Conservation (phyloP, 257 asterid species). For the Ligustrum vulgare region DNA sequence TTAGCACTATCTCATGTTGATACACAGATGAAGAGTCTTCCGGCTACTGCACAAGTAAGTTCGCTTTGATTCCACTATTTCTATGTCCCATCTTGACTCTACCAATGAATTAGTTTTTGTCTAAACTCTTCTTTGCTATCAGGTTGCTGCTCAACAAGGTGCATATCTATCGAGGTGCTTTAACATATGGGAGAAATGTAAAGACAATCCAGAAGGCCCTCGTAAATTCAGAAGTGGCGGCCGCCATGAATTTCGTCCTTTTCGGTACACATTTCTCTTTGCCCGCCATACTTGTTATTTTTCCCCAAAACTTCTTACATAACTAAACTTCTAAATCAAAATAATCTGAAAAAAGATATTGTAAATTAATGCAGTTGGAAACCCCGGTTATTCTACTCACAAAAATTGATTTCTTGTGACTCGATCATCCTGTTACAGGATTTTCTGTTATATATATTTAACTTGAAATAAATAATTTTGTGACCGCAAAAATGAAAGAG, state of each 20-base stretch:
- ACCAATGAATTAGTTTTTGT: neutral
- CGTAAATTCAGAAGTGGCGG: slow-evolving; percentile 81
- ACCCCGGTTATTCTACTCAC: too few species aligned
- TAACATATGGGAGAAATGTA: slow-evolving; percentile 56
- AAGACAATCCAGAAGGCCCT: slow-evolving; percentile 82
- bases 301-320: neutral
- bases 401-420: too few species aligned
- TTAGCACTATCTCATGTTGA: slow-evolving; percentile 70
- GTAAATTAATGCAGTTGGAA: neutral
- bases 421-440: too few species aligned
- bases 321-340: neutral
- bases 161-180: slow-evolving; percentile 85
- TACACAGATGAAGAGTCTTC: slow-evolving; percentile 81
- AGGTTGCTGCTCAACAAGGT: slow-evolving; percentile 99
- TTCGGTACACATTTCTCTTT: slow-evolving; percentile 41
- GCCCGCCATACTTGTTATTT: neutral
- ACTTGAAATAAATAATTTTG: too few species aligned
- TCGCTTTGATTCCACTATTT: neutral
- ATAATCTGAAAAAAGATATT: neutral
- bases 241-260: slow-evolving; percentile 88
- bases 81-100: neutral
- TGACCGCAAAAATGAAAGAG: too few species aligned
- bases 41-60: slow-evolving; percentile 96
- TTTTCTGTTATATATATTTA: too few species aligned
- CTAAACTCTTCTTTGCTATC: slow-evolving; percentile 8